phyloP scores from a whole-genome alignment of 1,139 yeast species.

The Cylindricascospora bacillispora region DNA sequence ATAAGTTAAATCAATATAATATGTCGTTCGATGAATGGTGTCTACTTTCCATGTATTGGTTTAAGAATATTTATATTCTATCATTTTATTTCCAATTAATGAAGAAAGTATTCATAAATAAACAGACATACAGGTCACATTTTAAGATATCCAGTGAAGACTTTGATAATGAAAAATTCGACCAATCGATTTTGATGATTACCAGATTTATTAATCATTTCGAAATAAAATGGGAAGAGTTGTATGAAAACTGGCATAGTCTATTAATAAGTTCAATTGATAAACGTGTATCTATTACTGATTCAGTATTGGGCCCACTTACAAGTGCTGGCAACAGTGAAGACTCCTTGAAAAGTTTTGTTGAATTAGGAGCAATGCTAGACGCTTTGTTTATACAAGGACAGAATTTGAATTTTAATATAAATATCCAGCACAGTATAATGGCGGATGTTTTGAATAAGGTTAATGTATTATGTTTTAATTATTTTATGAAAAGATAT shows the following conservation, averaged over 20 bases:
- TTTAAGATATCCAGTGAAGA: not conserved
- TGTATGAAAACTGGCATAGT: not conserved
- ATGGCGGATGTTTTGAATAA: slow-evolving; percentile 71
- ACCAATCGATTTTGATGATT: not conserved
- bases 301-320: not conserved
- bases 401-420: not conserved
- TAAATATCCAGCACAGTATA: slow-evolving; percentile 43
- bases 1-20: not conserved
- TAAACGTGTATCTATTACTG: not conserved
- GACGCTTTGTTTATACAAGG: not conserved
- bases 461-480: slow-evolving; percentile 90
- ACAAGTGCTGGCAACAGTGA: not conserved
- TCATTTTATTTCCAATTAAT: no score
- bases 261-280: not conserved
- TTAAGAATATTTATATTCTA: slow-evolving; percentile 61
- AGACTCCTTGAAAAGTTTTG: not conserved
- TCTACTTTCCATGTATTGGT: slow-evolving; percentile 31
- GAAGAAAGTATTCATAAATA: no score
- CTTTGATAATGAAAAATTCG: not conserved
- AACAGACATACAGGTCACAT: no score
- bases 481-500: slow-evolving; percentile 89
- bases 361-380: not conserved
- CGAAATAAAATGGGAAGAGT: not conserved
- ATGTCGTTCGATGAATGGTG: not conserved
- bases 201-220: no score